phyloP scores from a whole-genome alignment of 2,329 filamentous ascomycete genomes.

The Colletotrichum gigasporum region DNA sequence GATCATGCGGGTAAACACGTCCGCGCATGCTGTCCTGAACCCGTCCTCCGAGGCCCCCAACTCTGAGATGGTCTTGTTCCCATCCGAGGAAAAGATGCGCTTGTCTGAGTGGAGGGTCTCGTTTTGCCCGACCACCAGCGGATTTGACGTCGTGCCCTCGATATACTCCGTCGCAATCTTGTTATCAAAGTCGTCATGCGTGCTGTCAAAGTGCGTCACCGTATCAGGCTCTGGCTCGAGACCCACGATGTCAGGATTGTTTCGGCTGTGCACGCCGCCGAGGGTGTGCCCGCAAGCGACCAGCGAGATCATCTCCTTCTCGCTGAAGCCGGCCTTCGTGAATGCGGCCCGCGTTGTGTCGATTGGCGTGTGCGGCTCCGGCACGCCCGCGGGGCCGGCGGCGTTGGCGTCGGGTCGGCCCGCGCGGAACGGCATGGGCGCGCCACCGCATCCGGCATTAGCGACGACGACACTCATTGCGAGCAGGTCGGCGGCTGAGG shows the following conservation, averaged over 20 bases:
- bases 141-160: slow-evolving; percentile 34
- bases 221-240: slow-evolving; percentile 33
- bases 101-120: slow-evolving; percentile 34
- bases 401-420: slow-evolving; percentile 37
- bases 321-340: slow-evolving; percentile 35
- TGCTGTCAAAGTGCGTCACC: slow-evolving; percentile 46
- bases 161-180: slow-evolving; percentile 35
- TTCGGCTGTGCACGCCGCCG: slow-evolving; percentile 37
- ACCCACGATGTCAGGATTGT: slow-evolving; percentile 37
- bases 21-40: slow-evolving; percentile 46
- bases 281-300: slow-evolving; percentile 39
- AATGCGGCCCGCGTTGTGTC: slow-evolving; percentile 34
- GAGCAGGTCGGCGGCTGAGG: slow-evolving; percentile 41
- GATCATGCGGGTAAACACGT: slow-evolving; percentile 44
- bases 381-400: slow-evolving; percentile 38
- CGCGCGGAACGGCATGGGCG: slow-evolving; percentile 36
- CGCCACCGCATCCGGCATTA: slow-evolving; percentile 35
- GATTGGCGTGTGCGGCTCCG: slow-evolving; percentile 36
- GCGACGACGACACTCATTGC: slow-evolving; percentile 42
- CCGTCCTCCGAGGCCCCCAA: slow-evolving; percentile 45
- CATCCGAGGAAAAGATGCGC: slow-evolving; percentile 36
- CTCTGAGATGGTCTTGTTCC: slow-evolving; percentile 51
- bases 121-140: slow-evolving; percentile 35
- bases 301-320: slow-evolving; percentile 37
- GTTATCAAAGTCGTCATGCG: slow-evolving; percentile 36